Percentiles rank a stretch among this genome's conserved stretches.
phyloP scores from a whole-genome alignment of 768 basidiomycete species.

The Harrya chromipes region DNA sequence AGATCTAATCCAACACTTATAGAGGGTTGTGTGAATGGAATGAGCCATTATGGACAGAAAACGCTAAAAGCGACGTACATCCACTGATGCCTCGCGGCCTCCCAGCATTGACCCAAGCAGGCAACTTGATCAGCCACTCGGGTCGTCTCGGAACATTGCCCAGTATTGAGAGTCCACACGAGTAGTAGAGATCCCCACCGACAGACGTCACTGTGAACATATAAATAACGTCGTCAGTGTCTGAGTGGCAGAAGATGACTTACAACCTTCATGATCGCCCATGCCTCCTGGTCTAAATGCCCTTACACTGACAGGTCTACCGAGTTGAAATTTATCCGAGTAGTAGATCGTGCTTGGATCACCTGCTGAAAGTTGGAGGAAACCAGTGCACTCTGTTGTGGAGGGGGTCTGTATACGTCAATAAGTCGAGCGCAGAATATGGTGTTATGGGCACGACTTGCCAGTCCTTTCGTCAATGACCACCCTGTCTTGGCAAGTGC shows the following conservation, averaged over 20 bases:
- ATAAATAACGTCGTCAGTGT: neutral
- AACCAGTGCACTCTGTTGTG: constrained; percentile 65
- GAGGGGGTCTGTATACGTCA: constrained; percentile 61
- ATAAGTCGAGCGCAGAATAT: neutral
- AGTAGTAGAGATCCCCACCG: constrained; percentile 82
- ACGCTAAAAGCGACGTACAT: constrained; percentile 37
- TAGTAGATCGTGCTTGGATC: constrained; percentile 46
- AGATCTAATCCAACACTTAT: constrained; percentile 81
- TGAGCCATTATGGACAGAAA: neutral
- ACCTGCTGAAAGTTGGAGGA: constrained; percentile 60
- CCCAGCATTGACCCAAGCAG: constrained; percentile 80
- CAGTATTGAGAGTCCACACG: constrained; percentile 71
- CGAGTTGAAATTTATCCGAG: constrained; percentile 88
- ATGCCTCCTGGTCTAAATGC: constrained; percentile 73
- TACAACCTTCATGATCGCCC: constrained; percentile 75
- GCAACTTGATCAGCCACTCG: constrained; percentile 84
- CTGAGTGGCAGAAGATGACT: constrained; percentile 19
- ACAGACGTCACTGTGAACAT: constrained; percentile 66
- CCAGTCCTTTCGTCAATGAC: constrained; percentile 21
- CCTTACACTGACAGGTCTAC: constrained; percentile 84
- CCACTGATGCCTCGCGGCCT: constrained; percentile 59
- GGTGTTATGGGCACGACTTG: constrained; percentile 4
- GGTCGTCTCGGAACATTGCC: constrained; percentile 68
- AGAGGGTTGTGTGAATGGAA: constrained; percentile 38
- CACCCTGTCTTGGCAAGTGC: constrained; percentile 21